Base-by-base conservation (phyloP, 2,329 filamentous ascomycete genomes). In the Xylariaceae sp. region DNA sequence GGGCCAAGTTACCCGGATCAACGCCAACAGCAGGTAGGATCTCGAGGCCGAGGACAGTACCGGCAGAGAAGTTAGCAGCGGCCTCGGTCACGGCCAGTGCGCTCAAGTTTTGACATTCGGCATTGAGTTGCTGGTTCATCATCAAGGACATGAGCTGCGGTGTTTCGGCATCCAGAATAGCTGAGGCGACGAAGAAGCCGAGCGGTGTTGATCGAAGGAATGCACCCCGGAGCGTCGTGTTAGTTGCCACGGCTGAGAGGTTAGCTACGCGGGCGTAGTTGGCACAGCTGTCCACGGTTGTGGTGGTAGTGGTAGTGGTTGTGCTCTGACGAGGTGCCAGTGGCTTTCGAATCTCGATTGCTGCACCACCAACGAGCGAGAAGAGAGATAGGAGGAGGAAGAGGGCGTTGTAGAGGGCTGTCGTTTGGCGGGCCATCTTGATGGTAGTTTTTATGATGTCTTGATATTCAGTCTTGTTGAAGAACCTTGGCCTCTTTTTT, bases 201-300 rank as follows among this genome's bases (percentile, higher is more conserved):
- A 68, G 53, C 22, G 63, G 65, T 12, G 70, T 67, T 25, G 67
- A 68, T 43, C 67, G 64, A 38, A 74, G 56, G 56, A 71, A 72
- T 10, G 70, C 69, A n/a, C 65, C 65, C 42, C 73, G 72, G 47
- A 70, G 70, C 41, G 69, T 70, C 47, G 65, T 55, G 60, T 75
- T 76, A 43, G 61, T 50, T 47, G 68, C 69, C 49, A 75, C 67
- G 48, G 65, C 68, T 19, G 72, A 72, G 48, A 73, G 65, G 58
- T 75, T 75, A 49, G 72, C 72, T 19, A 68, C 69, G 39, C 55
- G 59, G 46, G 67, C 59, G 57, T 75, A 75, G 56, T 72, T 66
- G 41, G 61, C 49, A 59, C 72, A 75, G 21, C 47, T 49, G n/a
- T n/a, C n/a, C 40, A 53, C 25, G 12, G 56, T 51, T 6, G 40